Conservation (phyloP, 2,329 filamentous ascomycete species). For the Diaporthe amygdali region DNA sequence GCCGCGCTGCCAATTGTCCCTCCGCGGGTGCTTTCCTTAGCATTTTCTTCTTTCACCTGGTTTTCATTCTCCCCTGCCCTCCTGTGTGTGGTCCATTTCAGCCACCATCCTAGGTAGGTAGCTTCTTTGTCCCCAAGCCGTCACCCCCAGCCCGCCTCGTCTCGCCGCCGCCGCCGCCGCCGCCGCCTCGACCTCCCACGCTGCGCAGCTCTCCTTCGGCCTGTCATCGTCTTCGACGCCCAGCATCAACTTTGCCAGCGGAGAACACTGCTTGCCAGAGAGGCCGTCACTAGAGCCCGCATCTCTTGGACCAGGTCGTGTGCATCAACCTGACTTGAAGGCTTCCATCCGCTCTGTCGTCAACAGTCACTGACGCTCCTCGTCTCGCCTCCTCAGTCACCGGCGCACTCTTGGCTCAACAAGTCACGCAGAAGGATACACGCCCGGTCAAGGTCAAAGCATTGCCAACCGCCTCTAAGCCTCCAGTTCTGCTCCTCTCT, state of each 20-base stretch:
- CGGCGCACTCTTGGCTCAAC: not conserved
- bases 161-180: not conserved
- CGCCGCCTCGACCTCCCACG: not conserved
- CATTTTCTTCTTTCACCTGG: slow-evolving; percentile 25
- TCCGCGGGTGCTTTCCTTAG: slow-evolving; percentile 23
- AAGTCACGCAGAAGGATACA: not conserved
- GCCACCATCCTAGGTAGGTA: not conserved
- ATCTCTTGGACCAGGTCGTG: not conserved
- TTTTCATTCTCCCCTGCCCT: slow-evolving; percentile 14
- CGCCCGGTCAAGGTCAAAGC: not conserved
- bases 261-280: not conserved
- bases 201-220: not conserved
- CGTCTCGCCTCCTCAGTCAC: not conserved
- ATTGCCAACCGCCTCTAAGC: not conserved
- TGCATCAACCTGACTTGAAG: not conserved
- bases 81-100: not conserved
- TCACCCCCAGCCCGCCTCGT: not conserved
- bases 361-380: not conserved
- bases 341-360: not conserved
- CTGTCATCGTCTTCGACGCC: not conserved
- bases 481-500: not conserved
- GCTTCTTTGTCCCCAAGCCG: not conserved
- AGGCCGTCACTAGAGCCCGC: not conserved
- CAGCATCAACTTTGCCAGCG: not conserved
- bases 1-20: slow-evolving; percentile 25